A percentile compares a stretch with the other conserved stretches of the same genome.
Evolutionary conservation across 192 early-diverging fungal genomes (phyloP).

Genomic region (Coemansia umbellata): DNA sequence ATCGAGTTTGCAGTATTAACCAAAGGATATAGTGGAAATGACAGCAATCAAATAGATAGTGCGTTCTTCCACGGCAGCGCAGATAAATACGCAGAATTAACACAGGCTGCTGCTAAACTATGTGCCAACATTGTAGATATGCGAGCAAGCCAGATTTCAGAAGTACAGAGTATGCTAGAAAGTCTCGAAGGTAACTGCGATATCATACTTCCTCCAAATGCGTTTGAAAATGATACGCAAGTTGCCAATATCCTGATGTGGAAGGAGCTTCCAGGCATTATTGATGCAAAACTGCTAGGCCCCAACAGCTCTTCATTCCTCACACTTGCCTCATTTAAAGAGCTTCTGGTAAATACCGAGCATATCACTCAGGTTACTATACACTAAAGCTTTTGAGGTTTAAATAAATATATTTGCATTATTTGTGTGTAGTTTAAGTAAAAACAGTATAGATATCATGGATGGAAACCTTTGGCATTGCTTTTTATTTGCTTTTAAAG

Average conservation of each 20-base stretch:
- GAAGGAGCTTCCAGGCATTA: conserved; percentile 29
- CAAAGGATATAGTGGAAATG: background rate
- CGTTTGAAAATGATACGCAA: conserved; percentile 34
- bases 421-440: too few species aligned
- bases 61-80: conserved; percentile 10
- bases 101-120: conserved; percentile 1
- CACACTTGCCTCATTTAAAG: conserved; percentile 25
- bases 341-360: conserved; percentile 8
- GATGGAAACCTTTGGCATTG: background rate
- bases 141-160: conserved; percentile 14
- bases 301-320: conserved; percentile 5
- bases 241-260: conserved; percentile 22
- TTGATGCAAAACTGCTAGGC: conserved; percentile 15
- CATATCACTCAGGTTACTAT: background rate
- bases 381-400: background rate
- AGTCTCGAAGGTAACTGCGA: conserved; percentile 7
- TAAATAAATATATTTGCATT: background rate
- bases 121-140: conserved; percentile 7
- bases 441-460: too few species aligned
- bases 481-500: background rate
- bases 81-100: conserved; percentile 15
- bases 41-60: background rate
- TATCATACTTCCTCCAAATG: background rate
- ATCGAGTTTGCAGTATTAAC: background rate
- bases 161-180: conserved; percentile 7